Conservation (phyloP, 169 alveolate species). For the Miamiensis avidus region DNA sequence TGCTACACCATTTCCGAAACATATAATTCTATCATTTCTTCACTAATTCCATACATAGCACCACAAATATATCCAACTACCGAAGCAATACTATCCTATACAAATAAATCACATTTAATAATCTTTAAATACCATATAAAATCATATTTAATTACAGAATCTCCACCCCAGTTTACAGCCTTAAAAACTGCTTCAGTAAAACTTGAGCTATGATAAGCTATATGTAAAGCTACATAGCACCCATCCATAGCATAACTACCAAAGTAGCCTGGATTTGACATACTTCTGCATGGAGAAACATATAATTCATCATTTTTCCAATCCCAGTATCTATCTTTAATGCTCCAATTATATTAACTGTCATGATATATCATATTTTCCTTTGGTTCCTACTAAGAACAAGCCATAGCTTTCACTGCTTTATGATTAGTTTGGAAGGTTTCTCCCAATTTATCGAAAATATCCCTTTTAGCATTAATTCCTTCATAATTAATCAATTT, state of each 20-base stretch:
- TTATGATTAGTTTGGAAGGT: neutral
- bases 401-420: neutral
- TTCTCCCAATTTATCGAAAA: too few species aligned
- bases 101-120: too few species aligned
- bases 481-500: neutral
- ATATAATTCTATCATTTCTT: too few species aligned
- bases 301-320: neutral
- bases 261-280: neutral
- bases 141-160: neutral
- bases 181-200: neutral
- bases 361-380: too few species aligned
- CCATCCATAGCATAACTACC: neutral
- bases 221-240: neutral
- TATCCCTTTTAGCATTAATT: neutral
- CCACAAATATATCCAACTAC: neutral
- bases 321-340: neutral
- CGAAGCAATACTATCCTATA: neutral
- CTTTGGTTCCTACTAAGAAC: neutral
- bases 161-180: neutral
- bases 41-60: neutral
- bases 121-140: too few species aligned
- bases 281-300: neutral
- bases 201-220: neutral
- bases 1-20: neutral
- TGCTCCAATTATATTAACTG: too few species aligned